Conservation (phyloP, 352 stramenopile species). For the Globisporangium polare region DNA sequence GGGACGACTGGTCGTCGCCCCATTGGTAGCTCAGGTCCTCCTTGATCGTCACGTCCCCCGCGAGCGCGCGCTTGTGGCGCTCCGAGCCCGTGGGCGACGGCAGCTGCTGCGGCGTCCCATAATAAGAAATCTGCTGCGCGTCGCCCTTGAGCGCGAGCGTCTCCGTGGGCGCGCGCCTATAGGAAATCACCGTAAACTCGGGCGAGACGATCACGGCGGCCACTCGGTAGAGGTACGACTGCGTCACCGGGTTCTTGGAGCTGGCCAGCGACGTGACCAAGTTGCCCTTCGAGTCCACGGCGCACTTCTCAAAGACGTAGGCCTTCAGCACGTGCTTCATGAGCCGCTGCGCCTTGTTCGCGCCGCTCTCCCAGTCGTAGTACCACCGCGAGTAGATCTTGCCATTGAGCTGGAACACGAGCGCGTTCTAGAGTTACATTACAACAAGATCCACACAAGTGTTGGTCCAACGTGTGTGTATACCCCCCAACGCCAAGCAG, state of each 20-base stretch:
- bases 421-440: conserved; percentile 8
- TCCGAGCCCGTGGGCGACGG: background rate
- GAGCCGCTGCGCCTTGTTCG: conserved; percentile 38
- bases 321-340: conserved; percentile 43
- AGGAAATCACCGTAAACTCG: conserved; percentile 74
- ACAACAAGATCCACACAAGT: background rate
- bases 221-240: conserved; percentile 37
- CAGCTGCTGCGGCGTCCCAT: background rate
- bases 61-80: conserved; percentile 4
- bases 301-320: conserved; percentile 38
- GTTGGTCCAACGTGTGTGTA: background rate
- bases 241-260: conserved; percentile 13
- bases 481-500: background rate
- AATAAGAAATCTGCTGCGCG: conserved; percentile 4
- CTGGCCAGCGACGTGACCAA: conserved; percentile 21
- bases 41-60: background rate
- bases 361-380: conserved; percentile 43
- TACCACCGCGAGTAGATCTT: conserved; percentile 45
- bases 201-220: conserved; percentile 45
- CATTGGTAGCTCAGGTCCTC: conserved; percentile 4
- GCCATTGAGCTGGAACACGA: conserved; percentile 35
- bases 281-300: conserved; percentile 32
- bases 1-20: background rate
- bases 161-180: conserved; percentile 46
- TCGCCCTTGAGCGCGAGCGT: conserved; percentile 2